phyloP scores from a whole-genome alignment of 2,329 filamentous ascomycete genomes.

The Fusarium sororula region DNA sequence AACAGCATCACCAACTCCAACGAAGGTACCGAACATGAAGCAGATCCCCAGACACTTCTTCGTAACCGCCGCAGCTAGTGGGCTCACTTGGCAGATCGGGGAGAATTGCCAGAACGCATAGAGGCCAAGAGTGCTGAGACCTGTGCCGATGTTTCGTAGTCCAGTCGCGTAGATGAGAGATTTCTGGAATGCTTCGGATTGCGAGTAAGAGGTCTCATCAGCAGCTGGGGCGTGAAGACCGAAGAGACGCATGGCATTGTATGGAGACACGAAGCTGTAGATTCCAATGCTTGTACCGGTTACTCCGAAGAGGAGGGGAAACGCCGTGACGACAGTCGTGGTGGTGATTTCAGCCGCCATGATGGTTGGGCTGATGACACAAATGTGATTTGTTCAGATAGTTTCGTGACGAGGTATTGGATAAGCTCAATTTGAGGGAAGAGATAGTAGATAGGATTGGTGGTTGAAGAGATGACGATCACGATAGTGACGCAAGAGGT shows the following conservation, averaged over 20 bases:
- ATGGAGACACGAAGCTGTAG: constrained; percentile 29
- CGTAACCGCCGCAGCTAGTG: neutral
- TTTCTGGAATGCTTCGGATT: constrained; percentile 16
- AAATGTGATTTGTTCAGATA: too few relatives aligned
- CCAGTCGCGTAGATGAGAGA: constrained; percentile 17
- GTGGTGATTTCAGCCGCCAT: neutral
- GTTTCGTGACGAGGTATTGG: too few relatives aligned
- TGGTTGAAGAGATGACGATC: neutral
- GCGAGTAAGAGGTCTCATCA: neutral
- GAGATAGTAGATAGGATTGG: neutral
- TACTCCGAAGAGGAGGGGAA: constrained; percentile 24
- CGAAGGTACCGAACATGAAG: constrained; percentile 16
- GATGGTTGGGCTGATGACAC: neutral
- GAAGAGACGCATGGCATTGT: constrained; percentile 13
- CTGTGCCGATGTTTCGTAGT: constrained; percentile 10
- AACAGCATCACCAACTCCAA: constrained; percentile 26
- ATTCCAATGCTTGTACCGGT: constrained; percentile 16
- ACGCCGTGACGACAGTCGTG: neutral
- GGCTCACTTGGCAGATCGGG: constrained; percentile 1
- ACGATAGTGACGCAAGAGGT: constrained; percentile 13
- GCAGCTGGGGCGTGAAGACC: neutral
- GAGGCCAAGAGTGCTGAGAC: constrained; percentile 18
- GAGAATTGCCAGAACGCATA: constrained; percentile 31
- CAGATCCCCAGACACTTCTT: constrained; percentile 24
- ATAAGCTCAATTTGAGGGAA: neutral